Evolutionary conservation across 2,329 filamentous ascomycete species (phyloP).

Genomic region (Tolypocladium album): DNA sequence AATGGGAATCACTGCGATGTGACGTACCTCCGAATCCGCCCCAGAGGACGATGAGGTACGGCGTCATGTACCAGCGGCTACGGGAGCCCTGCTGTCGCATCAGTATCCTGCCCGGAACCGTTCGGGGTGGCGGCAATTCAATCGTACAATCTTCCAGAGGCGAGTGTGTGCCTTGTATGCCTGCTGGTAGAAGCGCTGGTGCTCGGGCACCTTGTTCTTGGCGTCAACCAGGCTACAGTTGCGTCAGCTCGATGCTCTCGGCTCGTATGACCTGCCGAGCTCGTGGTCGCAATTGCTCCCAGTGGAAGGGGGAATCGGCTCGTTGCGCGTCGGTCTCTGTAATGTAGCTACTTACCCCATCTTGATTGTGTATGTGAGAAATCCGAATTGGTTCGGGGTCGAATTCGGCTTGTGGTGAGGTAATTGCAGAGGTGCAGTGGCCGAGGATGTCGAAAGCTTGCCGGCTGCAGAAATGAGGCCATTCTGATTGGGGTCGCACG

Average conservation of each 20-base stretch:
- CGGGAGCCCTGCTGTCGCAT: constrained; percentile 42
- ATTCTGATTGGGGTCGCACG: constrained; percentile 20
- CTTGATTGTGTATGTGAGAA: constrained; percentile 18
- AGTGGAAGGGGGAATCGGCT: neutral
- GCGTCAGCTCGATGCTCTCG: constrained; percentile 15
- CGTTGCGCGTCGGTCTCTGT: neutral
- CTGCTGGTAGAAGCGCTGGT: constrained; percentile 66
- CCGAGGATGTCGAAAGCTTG: constrained; percentile 14
- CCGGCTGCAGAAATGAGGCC: constrained; percentile 26
- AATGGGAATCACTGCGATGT: neutral
- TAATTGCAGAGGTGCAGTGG: constrained; percentile 12
- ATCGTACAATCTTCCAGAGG: constrained; percentile 67
- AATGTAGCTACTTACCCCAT: constrained; percentile 26
- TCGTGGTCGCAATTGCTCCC: neutral
- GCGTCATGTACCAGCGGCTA: constrained; percentile 54
- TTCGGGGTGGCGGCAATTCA: constrained; percentile 6
- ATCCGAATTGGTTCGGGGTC: constrained; percentile 9
- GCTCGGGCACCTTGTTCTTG: constrained; percentile 64
- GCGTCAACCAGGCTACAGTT: constrained; percentile 50
- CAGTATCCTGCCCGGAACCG: constrained; percentile 1
- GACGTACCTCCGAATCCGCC: constrained; percentile 51
- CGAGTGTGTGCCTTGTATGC: constrained; percentile 59
- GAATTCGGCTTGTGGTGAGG: constrained; percentile 11
- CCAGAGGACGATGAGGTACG: constrained; percentile 57
- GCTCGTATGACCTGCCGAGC: constrained; percentile 6